phyloP scores from a whole-genome alignment of 495 filamentous ascomycete species.

The Massariosphaeria phaeospora region DNA sequence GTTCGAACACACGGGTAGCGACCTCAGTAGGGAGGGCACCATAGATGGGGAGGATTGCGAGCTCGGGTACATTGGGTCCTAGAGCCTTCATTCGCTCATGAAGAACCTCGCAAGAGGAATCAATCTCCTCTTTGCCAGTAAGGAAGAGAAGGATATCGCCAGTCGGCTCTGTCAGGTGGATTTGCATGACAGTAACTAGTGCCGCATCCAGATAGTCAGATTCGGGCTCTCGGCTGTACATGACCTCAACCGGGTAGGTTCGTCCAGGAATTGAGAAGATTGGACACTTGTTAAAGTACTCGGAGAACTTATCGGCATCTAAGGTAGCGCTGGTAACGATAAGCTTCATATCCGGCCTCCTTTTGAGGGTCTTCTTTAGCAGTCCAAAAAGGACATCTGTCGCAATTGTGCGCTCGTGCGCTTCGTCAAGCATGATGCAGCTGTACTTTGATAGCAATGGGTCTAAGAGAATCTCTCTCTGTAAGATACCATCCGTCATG shows the following conservation, averaged over 20 bases:
- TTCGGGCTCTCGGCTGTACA: conserved; percentile 91
- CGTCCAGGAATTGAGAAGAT: conserved; percentile 95
- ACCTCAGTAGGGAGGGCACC: conserved; percentile 88
- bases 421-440: conserved; percentile 97
- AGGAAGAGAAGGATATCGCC: conserved; percentile 96
- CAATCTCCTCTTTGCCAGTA: conserved; percentile 97
- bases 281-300: conserved; percentile 89
- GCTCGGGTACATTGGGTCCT: conserved; percentile 82
- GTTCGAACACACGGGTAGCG: conserved; percentile 91
- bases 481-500: conserved; percentile 98
- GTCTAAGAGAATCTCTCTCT: conserved; percentile 89
- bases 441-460: conserved; percentile 82
- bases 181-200: conserved; percentile 93
- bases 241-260: conserved; percentile 72
- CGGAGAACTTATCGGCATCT: conserved; percentile 94
- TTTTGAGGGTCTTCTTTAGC: conserved; percentile 87
- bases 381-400: conserved; percentile 94
- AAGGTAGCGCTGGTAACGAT: conserved; percentile 96
- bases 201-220: conserved; percentile 96
- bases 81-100: conserved; percentile 96
- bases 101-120: conserved; percentile 86
- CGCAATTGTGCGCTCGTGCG: conserved; percentile 93
- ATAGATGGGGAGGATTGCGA: conserved; percentile 92
- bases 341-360: conserved; percentile 79
- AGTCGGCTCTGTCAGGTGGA: conserved; percentile 82